Conservation (phyloP, 2,329 filamentous ascomycete species). For the Ilyonectria mors-panacis region DNA sequence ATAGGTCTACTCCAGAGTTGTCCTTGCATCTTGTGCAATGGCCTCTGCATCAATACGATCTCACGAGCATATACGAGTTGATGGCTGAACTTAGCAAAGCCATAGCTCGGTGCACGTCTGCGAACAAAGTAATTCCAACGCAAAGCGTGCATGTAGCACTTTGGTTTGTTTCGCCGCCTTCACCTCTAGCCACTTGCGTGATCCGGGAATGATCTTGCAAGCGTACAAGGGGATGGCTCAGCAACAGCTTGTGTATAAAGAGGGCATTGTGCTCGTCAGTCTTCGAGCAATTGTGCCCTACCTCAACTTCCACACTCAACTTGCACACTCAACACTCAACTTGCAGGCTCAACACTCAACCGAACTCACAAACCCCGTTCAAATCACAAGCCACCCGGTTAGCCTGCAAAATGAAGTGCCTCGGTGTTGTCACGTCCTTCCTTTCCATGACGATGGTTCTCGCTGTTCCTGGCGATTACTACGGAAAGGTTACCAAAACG, state of each 20-base stretch:
- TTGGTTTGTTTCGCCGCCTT: not conserved
- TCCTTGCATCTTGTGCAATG: not conserved
- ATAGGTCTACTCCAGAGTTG: not conserved
- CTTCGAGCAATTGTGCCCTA: not conserved
- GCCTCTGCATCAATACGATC: not conserved
- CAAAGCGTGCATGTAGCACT: not conserved
- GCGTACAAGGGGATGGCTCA: not conserved
- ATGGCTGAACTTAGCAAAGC: constrained; percentile 5
- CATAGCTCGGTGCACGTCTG: not conserved
- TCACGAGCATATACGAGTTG: not conserved
- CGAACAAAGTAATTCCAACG: not conserved
- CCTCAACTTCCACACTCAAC: not conserved
- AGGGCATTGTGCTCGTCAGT: not conserved
- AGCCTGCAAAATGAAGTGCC: constrained; percentile 8
- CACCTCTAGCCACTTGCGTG: not conserved
- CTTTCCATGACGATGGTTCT: constrained; percentile 9
- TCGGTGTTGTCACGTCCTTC: not conserved
- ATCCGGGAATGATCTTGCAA: constrained; percentile 6
- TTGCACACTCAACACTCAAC: not conserved
- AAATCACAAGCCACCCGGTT: not conserved
- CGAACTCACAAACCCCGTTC: not conserved
- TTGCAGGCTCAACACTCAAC: not conserved
- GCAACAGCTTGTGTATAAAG: constrained; percentile 7
- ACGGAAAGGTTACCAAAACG: not conserved
- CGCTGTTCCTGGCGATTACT: constrained; percentile 4